Evolutionary conservation across 1,284 basidiomycete species (phyloP).

Genomic region (Irpex lacteus): DNA sequence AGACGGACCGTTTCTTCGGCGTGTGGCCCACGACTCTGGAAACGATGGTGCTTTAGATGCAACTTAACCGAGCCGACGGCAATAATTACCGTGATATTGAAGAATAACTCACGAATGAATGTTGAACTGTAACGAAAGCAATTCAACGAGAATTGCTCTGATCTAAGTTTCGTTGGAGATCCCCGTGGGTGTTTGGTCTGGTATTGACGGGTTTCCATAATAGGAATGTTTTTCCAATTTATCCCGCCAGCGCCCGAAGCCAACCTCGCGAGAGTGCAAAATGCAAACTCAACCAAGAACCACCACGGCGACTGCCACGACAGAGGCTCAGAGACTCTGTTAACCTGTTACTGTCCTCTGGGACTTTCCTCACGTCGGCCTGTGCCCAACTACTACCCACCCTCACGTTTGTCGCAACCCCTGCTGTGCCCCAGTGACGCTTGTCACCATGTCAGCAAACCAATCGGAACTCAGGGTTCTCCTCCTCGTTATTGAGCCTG

Average conservation of each 20-base stretch:
- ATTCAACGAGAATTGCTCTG: neutral
- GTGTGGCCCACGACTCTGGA: neutral
- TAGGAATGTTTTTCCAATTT: neutral
- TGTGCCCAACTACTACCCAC: neutral
- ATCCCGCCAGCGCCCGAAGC: neutral
- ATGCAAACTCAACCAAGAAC: neutral
- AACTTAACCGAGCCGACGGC: constrained; percentile 1
- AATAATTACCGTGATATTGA: neutral
- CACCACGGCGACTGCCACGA: neutral
- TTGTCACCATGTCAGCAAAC: neutral
- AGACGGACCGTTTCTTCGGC: constrained; percentile 6
- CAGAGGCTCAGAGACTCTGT: neutral
- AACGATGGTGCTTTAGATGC: neutral
- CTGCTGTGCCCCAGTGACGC: neutral
- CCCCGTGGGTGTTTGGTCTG: neutral
- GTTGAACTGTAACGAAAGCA: neutral
- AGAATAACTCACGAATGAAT: neutral
- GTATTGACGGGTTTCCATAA: neutral
- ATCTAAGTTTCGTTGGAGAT: neutral
- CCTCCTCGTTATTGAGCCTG: neutral
- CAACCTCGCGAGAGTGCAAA: neutral
- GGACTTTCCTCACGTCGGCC: neutral
- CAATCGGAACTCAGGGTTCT: neutral
- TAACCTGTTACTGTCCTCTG: neutral
- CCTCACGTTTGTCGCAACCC: too few relatives aligned